Conservation (phyloP, 495 filamentous ascomycete genomes). For the Penicillium argentinense region DNA sequence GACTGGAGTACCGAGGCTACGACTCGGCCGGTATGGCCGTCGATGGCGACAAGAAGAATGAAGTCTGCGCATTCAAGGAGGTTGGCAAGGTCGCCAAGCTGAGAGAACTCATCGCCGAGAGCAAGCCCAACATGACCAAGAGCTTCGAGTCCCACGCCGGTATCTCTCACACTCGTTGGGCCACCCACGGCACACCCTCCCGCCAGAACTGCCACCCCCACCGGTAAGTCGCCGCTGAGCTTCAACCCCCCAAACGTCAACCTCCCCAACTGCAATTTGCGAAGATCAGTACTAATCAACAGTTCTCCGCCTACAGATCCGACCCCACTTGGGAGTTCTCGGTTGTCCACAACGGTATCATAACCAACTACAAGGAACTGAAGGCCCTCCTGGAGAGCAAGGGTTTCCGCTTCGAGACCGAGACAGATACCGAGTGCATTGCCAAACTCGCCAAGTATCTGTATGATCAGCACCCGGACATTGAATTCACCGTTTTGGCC, state of each 20-base stretch:
- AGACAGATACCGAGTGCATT: slow-evolving; percentile 98
- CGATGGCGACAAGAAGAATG: slow-evolving; percentile 97
- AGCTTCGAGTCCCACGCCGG: slow-evolving; percentile 96
- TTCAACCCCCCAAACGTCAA: too few relatives aligned
- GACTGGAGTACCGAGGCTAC: slow-evolving; percentile 95
- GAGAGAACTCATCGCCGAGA: slow-evolving; percentile 84
- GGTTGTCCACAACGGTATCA: slow-evolving; percentile 99
- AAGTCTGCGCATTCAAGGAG: slow-evolving; percentile 97
- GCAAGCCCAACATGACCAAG: slow-evolving; percentile 80
- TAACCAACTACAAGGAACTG: slow-evolving; percentile 99
- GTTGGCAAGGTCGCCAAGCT: slow-evolving; percentile 98
- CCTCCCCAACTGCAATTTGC: too few relatives aligned
- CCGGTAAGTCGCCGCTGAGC: too few relatives aligned
- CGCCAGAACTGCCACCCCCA: slow-evolving; percentile 97
- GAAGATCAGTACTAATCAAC: too few relatives aligned
- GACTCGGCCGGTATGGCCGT: slow-evolving; percentile 95
- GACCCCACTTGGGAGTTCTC: slow-evolving; percentile 94
- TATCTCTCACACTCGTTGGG: slow-evolving; percentile 98
- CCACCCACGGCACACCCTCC: slow-evolving; percentile 92
- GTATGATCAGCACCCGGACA: slow-evolving; percentile 90
- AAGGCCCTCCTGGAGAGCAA: slow-evolving; percentile 90
- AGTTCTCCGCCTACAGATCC: too few relatives aligned
- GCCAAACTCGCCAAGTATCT: slow-evolving; percentile 98
- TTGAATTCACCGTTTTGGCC: slow-evolving; percentile 92
- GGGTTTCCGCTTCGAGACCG: slow-evolving; percentile 97